Evolutionary conservation across 2,329 filamentous ascomycete species (phyloP).

Genomic region (Verticillium dahliae): DNA sequence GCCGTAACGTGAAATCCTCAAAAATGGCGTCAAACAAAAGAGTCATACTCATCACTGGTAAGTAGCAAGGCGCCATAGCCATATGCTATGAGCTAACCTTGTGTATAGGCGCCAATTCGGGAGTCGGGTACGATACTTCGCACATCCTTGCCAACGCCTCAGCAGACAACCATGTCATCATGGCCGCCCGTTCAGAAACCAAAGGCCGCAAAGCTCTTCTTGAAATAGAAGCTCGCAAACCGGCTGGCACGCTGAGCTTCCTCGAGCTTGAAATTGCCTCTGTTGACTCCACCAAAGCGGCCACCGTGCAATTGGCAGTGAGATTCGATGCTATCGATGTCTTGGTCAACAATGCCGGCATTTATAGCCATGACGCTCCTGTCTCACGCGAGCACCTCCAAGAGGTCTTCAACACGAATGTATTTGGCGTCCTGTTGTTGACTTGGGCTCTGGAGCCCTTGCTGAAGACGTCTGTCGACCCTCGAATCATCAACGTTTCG

Average conservation of each 20-base stretch:
- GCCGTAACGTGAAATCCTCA: neutral
- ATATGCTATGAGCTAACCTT: neutral
- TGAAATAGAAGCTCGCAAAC: constrained; percentile 30
- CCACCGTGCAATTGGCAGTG: constrained; percentile 43
- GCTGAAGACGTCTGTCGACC: constrained; percentile 18
- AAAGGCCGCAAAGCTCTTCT: constrained; percentile 27
- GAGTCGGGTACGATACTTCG: constrained; percentile 38
- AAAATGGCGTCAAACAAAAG: constrained; percentile 17
- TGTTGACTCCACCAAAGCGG: constrained; percentile 47
- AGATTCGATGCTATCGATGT: constrained; percentile 47
- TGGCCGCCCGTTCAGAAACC: constrained; percentile 26
- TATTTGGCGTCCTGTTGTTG: constrained; percentile 19
- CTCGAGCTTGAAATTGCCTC: constrained; percentile 52
- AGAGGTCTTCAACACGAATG: constrained; percentile 37
- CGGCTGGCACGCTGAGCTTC: constrained; percentile 48
- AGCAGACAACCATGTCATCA: constrained; percentile 29
- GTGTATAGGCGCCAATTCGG: constrained; percentile 33
- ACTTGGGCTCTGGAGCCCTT: constrained; percentile 23
- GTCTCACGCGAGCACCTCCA: constrained; percentile 49
- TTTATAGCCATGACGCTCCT: constrained; percentile 40
- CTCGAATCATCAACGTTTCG: constrained; percentile 25
- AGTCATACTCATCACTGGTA: constrained; percentile 24
- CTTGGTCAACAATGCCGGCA: constrained; percentile 53
- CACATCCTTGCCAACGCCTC: constrained; percentile 25
- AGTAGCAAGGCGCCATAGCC: constrained; percentile 1